Conservation (phyloP, 495 filamentous ascomycete species). For the Penicillium coprophilum region DNA sequence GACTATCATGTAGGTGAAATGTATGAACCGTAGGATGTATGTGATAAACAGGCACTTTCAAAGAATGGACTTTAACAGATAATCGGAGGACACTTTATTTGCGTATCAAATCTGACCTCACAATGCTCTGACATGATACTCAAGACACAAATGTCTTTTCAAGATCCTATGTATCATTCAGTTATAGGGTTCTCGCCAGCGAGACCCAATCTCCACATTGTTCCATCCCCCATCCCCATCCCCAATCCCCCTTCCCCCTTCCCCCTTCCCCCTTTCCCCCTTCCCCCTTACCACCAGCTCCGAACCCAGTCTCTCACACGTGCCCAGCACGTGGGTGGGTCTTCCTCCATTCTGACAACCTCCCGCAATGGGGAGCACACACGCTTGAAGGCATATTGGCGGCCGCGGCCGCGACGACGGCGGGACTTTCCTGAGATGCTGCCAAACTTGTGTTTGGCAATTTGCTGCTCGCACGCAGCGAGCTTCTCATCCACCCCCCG, state of each 20-base stretch:
- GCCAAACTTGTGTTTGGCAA: not conserved
- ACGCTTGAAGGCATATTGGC: not conserved
- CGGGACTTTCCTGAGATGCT: not conserved
- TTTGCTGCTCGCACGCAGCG: not conserved
- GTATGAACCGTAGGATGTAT: too few species aligned
- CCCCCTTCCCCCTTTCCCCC: too few species aligned
- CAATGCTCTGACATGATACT: too few species aligned
- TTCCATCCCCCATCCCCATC: too few species aligned
- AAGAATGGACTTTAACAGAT: too few species aligned
- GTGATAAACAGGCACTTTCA: too few species aligned
- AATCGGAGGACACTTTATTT: too few species aligned
- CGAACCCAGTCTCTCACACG: not conserved
- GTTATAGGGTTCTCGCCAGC: not conserved
- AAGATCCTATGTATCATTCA: not conserved
- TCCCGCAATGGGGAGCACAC: not conserved
- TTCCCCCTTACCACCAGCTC: not conserved
- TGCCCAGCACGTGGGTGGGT: not conserved
- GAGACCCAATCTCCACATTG: not conserved
- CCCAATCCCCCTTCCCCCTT: not conserved
- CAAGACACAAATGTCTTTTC: not conserved
- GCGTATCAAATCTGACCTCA: too few species aligned
- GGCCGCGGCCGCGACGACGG: not conserved
- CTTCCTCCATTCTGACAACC: not conserved
- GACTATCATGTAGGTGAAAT: too few species aligned
- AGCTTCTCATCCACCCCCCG: not conserved